Conservation (phyloP, 2,329 filamentous ascomycete genomes). For the Colletotrichum nymphaeae region DNA sequence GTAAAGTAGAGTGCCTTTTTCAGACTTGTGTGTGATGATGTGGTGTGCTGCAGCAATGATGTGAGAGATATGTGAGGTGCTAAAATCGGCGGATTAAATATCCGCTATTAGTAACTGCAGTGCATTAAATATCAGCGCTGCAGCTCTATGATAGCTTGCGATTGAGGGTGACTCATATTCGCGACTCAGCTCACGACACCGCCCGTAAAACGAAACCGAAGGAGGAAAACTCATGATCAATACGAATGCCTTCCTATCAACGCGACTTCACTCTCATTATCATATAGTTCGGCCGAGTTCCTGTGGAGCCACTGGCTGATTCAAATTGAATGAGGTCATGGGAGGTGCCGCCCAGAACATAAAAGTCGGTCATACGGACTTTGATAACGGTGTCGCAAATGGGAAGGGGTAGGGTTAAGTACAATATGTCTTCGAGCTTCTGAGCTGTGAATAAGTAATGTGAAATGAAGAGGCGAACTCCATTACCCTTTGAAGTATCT, state of each 20-base stretch:
- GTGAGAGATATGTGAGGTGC: not conserved
- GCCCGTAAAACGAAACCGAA: no score
- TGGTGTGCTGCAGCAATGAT: not conserved
- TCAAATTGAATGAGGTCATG: not conserved
- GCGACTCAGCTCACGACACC: not conserved
- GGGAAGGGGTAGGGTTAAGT: no score
- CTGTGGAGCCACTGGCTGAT: not conserved
- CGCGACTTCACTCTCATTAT: not conserved
- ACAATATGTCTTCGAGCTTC: not conserved
- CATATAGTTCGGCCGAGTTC: not conserved
- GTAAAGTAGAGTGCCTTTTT: not conserved
- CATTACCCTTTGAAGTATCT: no score
- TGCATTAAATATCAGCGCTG: slow-evolving; percentile 5
- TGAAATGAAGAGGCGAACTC: no score
- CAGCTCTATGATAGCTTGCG: not conserved
- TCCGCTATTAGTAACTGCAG: not conserved
- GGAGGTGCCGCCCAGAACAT: not conserved
- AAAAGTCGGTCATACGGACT: not conserved
- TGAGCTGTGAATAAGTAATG: no score
- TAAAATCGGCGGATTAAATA: slow-evolving; percentile 12
- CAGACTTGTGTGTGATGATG: not conserved
- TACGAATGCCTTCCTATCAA: not conserved
- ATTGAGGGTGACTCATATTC: not conserved
- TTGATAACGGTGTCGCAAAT: not conserved
- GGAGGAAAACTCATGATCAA: not conserved